phyloP scores from a whole-genome alignment of 2,329 filamentous ascomycete genomes.

The Alternaria viburni region DNA sequence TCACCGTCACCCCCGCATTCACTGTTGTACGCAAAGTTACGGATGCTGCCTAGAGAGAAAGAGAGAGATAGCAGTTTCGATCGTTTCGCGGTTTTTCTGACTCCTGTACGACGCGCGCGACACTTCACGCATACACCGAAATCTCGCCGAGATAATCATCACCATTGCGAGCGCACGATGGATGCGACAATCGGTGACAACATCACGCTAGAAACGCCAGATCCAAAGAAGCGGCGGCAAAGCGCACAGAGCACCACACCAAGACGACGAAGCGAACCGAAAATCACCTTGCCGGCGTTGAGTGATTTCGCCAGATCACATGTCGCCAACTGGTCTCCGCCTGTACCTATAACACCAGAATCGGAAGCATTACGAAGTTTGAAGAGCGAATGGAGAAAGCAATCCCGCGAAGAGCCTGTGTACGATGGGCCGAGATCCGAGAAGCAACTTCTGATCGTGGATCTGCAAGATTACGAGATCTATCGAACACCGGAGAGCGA shows the following conservation, averaged over 20 bases:
- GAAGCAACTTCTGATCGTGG: constrained; percentile 17
- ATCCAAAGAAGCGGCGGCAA: not conserved
- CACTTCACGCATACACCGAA: not conserved
- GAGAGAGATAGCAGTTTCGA: not conserved
- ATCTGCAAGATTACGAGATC: constrained; percentile 35
- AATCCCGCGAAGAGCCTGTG: not conserved
- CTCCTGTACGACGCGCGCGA: not conserved
- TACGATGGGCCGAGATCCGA: constrained; percentile 4
- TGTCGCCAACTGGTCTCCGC: constrained; percentile 15
- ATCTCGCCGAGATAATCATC: not conserved
- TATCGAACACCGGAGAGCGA: constrained; percentile 12
- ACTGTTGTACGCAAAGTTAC: not conserved
- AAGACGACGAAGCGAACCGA: not conserved
- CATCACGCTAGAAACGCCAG: not conserved
- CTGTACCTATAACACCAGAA: constrained; percentile 12
- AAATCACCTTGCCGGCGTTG: not conserved
- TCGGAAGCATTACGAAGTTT: constrained; percentile 5
- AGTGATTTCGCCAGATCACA: constrained; percentile 19
- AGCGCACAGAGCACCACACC: not conserved
- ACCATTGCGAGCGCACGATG: not conserved
- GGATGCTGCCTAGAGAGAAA: not conserved
- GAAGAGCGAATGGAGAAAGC: constrained; percentile 14
- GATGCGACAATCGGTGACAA: not conserved
- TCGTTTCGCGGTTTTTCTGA: too few species aligned
- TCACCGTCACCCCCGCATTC: not conserved